A percentile compares a stretch with the other conserved stretches of the same genome.
These are phyloP conservation scores for Candida glucosophila DNA, from an alignment of 1,139 yeast genomes.

Conservation along the genomic window DNA sequence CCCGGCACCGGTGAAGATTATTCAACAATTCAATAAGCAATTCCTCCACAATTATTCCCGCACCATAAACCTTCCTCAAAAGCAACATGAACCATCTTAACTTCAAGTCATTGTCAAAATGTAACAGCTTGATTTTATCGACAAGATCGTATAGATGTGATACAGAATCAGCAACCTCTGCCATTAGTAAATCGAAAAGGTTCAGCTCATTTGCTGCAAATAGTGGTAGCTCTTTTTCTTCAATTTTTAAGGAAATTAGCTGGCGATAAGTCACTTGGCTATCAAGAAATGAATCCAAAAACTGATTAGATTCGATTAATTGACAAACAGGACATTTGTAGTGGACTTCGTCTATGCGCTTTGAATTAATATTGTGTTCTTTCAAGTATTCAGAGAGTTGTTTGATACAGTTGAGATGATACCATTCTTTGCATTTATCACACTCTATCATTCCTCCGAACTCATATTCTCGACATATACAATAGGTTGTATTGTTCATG, in stretches of 20 bases:
- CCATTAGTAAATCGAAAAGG: conserved; percentile 11
- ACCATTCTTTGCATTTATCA: conserved; percentile 75
- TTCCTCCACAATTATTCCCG: conserved; percentile 20
- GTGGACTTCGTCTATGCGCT: conserved; percentile 29
- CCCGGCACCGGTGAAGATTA: conserved; percentile 2
- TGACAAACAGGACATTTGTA: conserved; percentile 65
- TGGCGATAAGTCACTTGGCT: conserved; percentile 10
- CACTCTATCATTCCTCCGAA: conserved; percentile 74
- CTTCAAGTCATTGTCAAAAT: conserved; percentile 11
- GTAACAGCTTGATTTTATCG: conserved; percentile 6
- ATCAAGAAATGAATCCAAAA: conserved; percentile 11
- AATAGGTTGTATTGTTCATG: conserved; percentile 31
- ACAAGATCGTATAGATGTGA: conserved; percentile 7
- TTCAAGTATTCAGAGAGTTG: too few relatives aligned
- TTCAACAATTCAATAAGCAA: conserved; percentile 12
- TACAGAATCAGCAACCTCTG: neutral
- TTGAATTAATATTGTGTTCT: too few relatives aligned
- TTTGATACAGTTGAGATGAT: conserved; percentile 61
- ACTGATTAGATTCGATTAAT: conserved; percentile 13
- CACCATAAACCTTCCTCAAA: conserved; percentile 27
- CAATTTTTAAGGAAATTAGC: conserved; percentile 12
- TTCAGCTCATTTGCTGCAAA: conserved; percentile 32
- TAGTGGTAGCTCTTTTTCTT: conserved; percentile 26
- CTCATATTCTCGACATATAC: conserved; percentile 65
- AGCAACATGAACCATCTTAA: conserved; percentile 19